Percentiles rank a stretch among this genome's conserved stretches.
These are phyloP conservation scores for Hirschfeldia incana DNA, from an alignment of 345 rosid species.

Conservation along the genomic window DNA sequence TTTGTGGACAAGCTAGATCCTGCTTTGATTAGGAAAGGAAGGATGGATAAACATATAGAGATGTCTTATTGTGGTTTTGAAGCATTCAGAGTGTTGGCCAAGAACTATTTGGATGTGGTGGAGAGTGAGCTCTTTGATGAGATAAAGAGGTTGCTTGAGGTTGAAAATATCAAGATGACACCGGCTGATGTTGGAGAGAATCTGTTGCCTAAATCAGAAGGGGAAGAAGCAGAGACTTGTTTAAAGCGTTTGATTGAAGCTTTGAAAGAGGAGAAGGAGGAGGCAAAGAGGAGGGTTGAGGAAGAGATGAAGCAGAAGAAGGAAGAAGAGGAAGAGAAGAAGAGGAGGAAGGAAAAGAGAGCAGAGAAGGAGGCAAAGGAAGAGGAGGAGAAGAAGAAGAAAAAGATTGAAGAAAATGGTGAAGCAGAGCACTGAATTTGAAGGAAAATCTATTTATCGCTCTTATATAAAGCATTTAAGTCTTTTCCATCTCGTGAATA, in stretches of 20 bases:
- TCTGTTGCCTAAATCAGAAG: slow-evolving; percentile 45
- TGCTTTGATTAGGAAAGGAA: slow-evolving; percentile 49
- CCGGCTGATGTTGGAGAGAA: slow-evolving; percentile 56
- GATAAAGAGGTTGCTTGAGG: slow-evolving; percentile 40
- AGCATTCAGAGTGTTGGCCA: slow-evolving; percentile 49
- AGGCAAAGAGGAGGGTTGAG: slow-evolving; percentile 14
- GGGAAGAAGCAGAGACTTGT: slow-evolving; percentile 37
- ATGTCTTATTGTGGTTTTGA: slow-evolving; percentile 48
- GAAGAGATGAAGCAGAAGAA: slow-evolving; percentile 29
- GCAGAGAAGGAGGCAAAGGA: slow-evolving; percentile 17
- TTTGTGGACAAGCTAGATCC: slow-evolving; percentile 51
- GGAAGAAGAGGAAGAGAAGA: slow-evolving; percentile 28
- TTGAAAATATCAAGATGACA: slow-evolving; percentile 42
- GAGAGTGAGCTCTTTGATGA: slow-evolving; percentile 29
- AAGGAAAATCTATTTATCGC: not conserved
- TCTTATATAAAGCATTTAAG: not conserved
- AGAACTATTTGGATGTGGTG: slow-evolving; percentile 43
- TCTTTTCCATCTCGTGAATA: not conserved
- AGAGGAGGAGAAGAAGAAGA: slow-evolving; percentile 2
- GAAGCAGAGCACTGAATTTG: slow-evolving; percentile 1
- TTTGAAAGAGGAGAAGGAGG: slow-evolving; percentile 40
- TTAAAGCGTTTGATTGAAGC: slow-evolving; percentile 43
- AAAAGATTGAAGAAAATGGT: slow-evolving; percentile 19
- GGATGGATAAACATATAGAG: slow-evolving; percentile 57
- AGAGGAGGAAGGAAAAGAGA: slow-evolving; percentile 20